These are phyloP conservation scores for Salvia sclarea DNA, from an alignment of 305 asterid genomes.

Conservation along the genomic window DNA sequence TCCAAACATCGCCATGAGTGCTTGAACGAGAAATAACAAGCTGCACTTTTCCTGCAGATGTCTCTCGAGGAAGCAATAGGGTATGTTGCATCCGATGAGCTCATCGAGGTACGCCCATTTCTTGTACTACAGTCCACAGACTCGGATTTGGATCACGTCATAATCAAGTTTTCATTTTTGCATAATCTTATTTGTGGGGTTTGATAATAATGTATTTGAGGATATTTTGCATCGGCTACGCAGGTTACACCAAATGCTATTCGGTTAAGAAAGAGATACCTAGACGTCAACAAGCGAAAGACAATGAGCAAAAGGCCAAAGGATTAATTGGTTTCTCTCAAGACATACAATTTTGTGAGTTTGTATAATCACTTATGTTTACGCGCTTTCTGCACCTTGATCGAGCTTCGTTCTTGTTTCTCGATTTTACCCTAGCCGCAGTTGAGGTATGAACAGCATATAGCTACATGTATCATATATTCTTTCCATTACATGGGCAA, in stretches of 20 bases:
- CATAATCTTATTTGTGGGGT: neutral
- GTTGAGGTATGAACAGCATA: neutral
- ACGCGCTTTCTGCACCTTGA: neutral
- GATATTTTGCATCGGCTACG: slow-evolving; percentile 19
- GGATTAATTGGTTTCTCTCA: slow-evolving; percentile 42
- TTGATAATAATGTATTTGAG: neutral
- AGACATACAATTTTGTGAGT: slow-evolving; percentile 36
- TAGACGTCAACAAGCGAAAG: slow-evolving; percentile 85
- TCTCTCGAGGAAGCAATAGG: slow-evolving; percentile 98
- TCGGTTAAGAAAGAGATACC: slow-evolving; percentile 81
- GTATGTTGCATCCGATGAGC: slow-evolving; percentile 94
- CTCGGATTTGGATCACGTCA: neutral
- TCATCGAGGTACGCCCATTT: slow-evolving; percentile 67
- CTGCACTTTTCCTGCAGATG: slow-evolving; percentile 55
- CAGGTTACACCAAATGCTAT: slow-evolving; percentile 94
- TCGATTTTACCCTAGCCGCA: slow-evolving; percentile 7
- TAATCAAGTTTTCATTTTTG: neutral
- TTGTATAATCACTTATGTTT: neutral
- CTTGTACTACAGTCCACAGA: neutral
- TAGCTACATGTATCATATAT: slow-evolving; percentile 32
- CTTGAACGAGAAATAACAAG: slow-evolving; percentile 6
- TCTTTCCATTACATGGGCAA: slow-evolving; percentile 6
- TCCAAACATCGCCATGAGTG: neutral
- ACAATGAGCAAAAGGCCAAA: slow-evolving; percentile 79
- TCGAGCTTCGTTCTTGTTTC: neutral